phyloP scores from a whole-genome alignment of 1,284 basidiomycete genomes.

The Naganishia cerealis region DNA sequence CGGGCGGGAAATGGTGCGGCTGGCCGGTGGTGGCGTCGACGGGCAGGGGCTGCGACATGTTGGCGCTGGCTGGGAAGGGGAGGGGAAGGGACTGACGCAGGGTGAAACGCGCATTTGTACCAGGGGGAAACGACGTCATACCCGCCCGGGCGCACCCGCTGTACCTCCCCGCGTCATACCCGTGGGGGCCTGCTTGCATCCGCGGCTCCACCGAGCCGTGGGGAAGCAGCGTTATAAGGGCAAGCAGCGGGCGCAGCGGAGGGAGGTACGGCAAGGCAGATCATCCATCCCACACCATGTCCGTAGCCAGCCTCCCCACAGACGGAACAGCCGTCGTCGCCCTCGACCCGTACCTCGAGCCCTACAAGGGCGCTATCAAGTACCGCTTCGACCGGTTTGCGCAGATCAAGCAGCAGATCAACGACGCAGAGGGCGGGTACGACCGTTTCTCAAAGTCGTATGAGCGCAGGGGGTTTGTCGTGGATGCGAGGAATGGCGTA shows the following conservation, averaged over 20 bases:
- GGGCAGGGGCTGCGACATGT: not conserved
- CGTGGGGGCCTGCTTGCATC: not conserved
- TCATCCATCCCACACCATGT: not conserved
- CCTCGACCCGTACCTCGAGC: conserved; percentile 62
- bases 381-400: conserved; percentile 70
- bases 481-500: conserved; percentile 68
- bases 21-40: conserved; percentile 17
- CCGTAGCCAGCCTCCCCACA: not conserved
- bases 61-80: too few relatives aligned
- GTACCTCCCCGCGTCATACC: not conserved
- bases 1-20: conserved; percentile 1
- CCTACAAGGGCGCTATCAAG: conserved; percentile 69
- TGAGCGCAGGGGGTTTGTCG: conserved; percentile 78
- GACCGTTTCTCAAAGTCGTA: conserved; percentile 86
- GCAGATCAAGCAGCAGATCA: conserved; percentile 72
- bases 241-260: not conserved
- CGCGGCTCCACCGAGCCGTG: conserved; percentile 2
- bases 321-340: conserved; percentile 48
- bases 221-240: not conserved
- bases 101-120: not conserved
- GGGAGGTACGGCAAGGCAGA: not conserved
- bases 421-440: conserved; percentile 78
- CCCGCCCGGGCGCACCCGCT: not conserved
- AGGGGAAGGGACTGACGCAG: too few relatives aligned
- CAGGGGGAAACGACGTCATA: conserved; percentile 1